Base-by-base conservation (phyloP, 2,329 filamentous ascomycete genomes). In the Aspergillus pseudoglaucus region DNA sequence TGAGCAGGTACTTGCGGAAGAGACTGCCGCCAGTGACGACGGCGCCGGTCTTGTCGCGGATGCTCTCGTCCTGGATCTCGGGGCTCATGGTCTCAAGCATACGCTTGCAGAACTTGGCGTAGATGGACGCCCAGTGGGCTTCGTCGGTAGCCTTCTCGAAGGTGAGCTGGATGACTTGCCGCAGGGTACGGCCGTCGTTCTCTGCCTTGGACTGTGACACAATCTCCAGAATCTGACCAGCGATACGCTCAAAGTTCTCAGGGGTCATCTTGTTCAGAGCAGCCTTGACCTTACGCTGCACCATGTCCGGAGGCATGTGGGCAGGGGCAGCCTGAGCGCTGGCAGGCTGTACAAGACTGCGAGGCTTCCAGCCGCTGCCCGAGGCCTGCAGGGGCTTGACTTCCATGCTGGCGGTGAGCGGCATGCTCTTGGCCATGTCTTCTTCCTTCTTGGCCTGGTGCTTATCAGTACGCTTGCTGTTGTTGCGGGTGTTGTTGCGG, bases 191-290 rank as follows among this genome's bases (percentile, higher is more conserved):
- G 40, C 93, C 93, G 62, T 98, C 93, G 18, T 82, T 81, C 74
- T 98, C 93, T 60, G 95, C 87, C 79, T 95, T 95, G 46, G 91
- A 97, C 68, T 98, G 93, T 18, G 83, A 87, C 23, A 91, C 90
- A 66, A 98, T 98, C 46, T 83, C 79, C 25, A 98, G 80, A 53
- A 98, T 95, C 69, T 96, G 90, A 53, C 90, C 87, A 6, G 93
- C 83, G 58, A 98, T 95, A 74, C 85, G 90, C 67, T 95, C 90
- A 62, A 98, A 98, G 66, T 97, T 98, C 74, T 98, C 93, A 0
- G 93, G 93, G 0, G 93, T 97, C 93, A 98, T 97, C 85, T 98
- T 98, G 83, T 98, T 98, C 62, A 98, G 77, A 52, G 88, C 88
- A 55, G 90, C 87, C 84, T 98, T 98, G 68, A 98, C 93, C 84